These are phyloP conservation scores for Xylaria hypoxylon DNA, from an alignment of 2,329 filamentous ascomycete genomes.

Conservation along the genomic window DNA sequence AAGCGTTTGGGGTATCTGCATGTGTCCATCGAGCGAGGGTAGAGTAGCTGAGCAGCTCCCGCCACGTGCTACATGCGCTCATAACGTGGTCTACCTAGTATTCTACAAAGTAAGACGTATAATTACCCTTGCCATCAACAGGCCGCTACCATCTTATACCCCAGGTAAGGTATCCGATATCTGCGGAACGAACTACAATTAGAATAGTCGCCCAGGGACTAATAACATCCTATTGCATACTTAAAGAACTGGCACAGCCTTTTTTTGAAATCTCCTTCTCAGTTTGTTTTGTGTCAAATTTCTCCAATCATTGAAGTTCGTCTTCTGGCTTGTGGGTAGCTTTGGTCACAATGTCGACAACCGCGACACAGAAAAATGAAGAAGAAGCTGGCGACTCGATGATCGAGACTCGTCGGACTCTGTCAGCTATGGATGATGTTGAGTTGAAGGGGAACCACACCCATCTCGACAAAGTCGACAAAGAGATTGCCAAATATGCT, in stretches of 20 bases:
- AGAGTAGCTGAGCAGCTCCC: neutral
- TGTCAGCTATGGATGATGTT: constrained; percentile 50
- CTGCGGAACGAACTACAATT: constrained; percentile 11
- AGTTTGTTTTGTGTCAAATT: neutral
- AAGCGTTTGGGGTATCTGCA: constrained; percentile 15
- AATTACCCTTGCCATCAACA: constrained; percentile 17
- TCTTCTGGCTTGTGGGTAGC: neutral
- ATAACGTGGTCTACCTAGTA: constrained; percentile 1
- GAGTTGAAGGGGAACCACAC: constrained; percentile 63
- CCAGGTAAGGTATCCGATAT: constrained; percentile 6
- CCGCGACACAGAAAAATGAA: constrained; percentile 40
- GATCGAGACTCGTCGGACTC: constrained; percentile 49
- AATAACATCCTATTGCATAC: constrained; percentile 12
- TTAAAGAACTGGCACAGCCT: constrained; percentile 10
- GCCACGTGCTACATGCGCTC: constrained; percentile 18
- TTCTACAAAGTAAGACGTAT: constrained; percentile 9
- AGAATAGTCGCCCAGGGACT: constrained; percentile 30
- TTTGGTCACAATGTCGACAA: constrained; percentile 45
- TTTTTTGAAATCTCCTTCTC: constrained; percentile 1
- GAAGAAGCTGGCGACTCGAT: constrained; percentile 40
- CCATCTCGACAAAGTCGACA: constrained; percentile 67
- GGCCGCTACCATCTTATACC: constrained; percentile 1
- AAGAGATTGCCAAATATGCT: constrained; percentile 77
- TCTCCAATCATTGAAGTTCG: neutral
- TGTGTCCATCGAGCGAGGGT: constrained; percentile 15